Evolutionary conservation across 2,329 filamentous ascomycete genomes (phyloP).

Genomic region (Trichoderma arundinaceum): DNA sequence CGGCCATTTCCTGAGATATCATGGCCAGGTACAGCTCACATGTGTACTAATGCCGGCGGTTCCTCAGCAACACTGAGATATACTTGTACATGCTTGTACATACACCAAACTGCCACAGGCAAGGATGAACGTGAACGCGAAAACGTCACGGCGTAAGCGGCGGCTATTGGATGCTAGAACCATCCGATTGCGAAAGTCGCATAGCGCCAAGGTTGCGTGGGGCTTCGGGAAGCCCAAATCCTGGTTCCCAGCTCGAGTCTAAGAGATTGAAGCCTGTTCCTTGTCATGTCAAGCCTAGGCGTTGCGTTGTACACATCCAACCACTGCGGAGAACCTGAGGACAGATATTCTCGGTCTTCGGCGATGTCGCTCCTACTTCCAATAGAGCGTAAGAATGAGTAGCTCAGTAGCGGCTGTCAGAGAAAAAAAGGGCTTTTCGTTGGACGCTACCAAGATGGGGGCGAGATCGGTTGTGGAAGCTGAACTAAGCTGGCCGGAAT

Average conservation of each 20-base stretch:
- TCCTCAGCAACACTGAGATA: slow-evolving; percentile 1
- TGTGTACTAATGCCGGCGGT: neutral
- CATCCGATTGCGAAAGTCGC: slow-evolving; percentile 25
- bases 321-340: slow-evolving; percentile 16
- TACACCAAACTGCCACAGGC: slow-evolving; percentile 1
- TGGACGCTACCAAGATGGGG: slow-evolving; percentile 2
- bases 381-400: neutral
- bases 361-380: slow-evolving; percentile 5
- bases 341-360: slow-evolving; percentile 19
- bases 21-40: neutral
- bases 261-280: slow-evolving; percentile 15
- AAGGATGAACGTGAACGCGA: slow-evolving; percentile 28
- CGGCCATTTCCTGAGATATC: neutral
- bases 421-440: slow-evolving; percentile 1
- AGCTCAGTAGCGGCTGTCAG: slow-evolving; percentile 1
- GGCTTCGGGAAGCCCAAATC: slow-evolving; percentile 22
- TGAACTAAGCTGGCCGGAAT: slow-evolving; percentile 2
- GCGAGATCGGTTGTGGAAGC: slow-evolving; percentile 14
- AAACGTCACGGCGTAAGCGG: slow-evolving; percentile 28
- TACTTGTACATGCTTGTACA: neutral
- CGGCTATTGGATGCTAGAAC: slow-evolving; percentile 30
- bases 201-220: slow-evolving; percentile 27
- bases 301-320: slow-evolving; percentile 4
- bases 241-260: slow-evolving; percentile 11
- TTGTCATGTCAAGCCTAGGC: slow-evolving; percentile 18